Conservation (phyloP, 2,329 filamentous ascomycete species). For the Thyridium curvatum region DNA sequence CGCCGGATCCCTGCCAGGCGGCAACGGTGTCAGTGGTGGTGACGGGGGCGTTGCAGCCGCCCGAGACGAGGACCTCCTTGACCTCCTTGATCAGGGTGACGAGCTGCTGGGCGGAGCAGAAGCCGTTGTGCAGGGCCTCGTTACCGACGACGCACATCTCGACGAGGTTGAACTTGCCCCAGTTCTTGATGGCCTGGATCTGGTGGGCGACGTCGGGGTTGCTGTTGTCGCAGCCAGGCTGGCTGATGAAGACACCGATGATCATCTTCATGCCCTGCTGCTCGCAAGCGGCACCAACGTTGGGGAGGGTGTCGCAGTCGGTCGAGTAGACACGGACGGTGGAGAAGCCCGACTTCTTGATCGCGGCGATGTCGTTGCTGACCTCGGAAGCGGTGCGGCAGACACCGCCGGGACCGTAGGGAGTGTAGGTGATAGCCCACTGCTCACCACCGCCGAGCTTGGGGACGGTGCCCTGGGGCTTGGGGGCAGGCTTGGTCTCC, state of each 20-base stretch:
- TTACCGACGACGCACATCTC: slow-evolving; percentile 83
- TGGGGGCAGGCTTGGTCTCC: slow-evolving; percentile 11
- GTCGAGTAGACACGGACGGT: slow-evolving; percentile 82
- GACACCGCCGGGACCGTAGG: slow-evolving; percentile 52
- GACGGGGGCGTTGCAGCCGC: slow-evolving; percentile 67
- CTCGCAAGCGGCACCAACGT: slow-evolving; percentile 64
- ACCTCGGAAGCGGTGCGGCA: slow-evolving; percentile 63
- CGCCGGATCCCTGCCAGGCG: slow-evolving; percentile 62
- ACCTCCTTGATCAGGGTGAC: slow-evolving; percentile 62
- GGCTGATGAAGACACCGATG: slow-evolving; percentile 79
- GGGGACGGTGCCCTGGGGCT: slow-evolving; percentile 16
- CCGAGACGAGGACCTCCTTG: slow-evolving; percentile 53
- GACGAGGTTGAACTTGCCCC: slow-evolving; percentile 70
- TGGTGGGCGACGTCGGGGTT: slow-evolving; percentile 62
- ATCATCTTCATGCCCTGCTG: slow-evolving; percentile 70
- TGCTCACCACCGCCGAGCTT: slow-evolving; percentile 41
- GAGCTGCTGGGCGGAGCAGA: slow-evolving; percentile 58
- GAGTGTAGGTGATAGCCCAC: slow-evolving; percentile 77
- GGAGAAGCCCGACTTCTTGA: slow-evolving; percentile 61
- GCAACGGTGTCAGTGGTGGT: slow-evolving; percentile 85
- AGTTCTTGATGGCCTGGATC: slow-evolving; percentile 64
- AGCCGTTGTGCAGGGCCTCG: slow-evolving; percentile 76
- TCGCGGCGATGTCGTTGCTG: slow-evolving; percentile 51
- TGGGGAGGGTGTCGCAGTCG: slow-evolving; percentile 77
- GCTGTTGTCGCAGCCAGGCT: slow-evolving; percentile 50